Percentiles rank a stretch among this genome's conserved stretches.
phyloP scores from a whole-genome alignment of 2,329 filamentous ascomycete species.

The Alternaria longipes region DNA sequence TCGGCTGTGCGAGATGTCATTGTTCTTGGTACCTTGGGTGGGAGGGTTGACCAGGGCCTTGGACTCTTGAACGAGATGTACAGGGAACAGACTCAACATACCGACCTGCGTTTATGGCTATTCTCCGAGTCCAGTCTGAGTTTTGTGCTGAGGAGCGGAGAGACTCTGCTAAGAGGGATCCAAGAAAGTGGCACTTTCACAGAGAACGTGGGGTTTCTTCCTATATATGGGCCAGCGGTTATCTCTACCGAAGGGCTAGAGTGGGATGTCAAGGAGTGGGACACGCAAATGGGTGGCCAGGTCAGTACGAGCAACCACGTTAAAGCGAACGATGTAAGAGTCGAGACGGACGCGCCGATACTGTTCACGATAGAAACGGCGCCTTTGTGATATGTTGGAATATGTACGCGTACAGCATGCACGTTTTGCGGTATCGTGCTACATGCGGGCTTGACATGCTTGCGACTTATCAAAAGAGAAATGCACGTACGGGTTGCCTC shows the following conservation, averaged over 20 bases:
- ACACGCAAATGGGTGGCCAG: constrained; percentile 63
- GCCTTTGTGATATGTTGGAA: neutral
- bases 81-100: constrained; percentile 57
- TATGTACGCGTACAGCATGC: neutral
- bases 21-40: constrained; percentile 83
- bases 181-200: constrained; percentile 65
- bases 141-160: constrained; percentile 76
- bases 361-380: constrained; percentile 59
- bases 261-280: constrained; percentile 89
- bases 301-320: constrained; percentile 63
- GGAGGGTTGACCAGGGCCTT: constrained; percentile 90
- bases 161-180: constrained; percentile 73
- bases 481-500: neutral
- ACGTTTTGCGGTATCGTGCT: neutral
- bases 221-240: constrained; percentile 78
- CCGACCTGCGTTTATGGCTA: constrained; percentile 70
- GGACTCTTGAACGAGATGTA: constrained; percentile 88
- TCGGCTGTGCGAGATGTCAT: constrained; percentile 68
- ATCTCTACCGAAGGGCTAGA: constrained; percentile 84
- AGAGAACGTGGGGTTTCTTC: constrained; percentile 86
- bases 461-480: neutral
- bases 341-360: constrained; percentile 55
- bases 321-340: constrained; percentile 50
- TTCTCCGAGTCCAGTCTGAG: constrained; percentile 83
- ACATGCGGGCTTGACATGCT: neutral